Base-by-base conservation (phyloP, 495 filamentous ascomycete genomes). In the Neurospora discreta region DNA sequence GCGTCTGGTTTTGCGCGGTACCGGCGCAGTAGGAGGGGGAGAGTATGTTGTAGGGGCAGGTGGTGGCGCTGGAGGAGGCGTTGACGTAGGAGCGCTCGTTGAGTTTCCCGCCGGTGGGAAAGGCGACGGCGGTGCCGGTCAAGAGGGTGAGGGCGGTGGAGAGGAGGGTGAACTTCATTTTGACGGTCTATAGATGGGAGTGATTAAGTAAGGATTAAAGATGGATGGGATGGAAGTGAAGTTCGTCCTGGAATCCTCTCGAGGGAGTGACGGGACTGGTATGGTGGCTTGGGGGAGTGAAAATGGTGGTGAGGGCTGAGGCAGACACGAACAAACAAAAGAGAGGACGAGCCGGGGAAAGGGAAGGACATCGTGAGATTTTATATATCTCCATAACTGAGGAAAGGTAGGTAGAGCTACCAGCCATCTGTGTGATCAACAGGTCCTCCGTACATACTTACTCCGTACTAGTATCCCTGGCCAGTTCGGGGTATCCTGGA, bases 1-100 rank as follows among this genome's bases (percentile, higher is more conserved):
- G 70, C 0, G 52, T 67, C 65, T 79, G 74, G 69, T 74, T 77
- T 74, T 78, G 80, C 68, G 79, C 80, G 71, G 85, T 84, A 33
- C 81, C 81, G 8, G 71, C 73, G 76, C 84, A 87, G 44, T 80
- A 72, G 52, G 70, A 71, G 7, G 42, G 60, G 18, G 71, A 60
- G 13, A 16, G 13, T 2, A 5, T 15, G 52, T 16, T 26, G 52
- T 60, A 23, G 23, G 52, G 23, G 23, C 52, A 60, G 23, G 52
- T 3, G 52, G 44, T 11, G 44, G 52, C 9, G 44, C n/a, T 3
- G 23, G 23, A 60, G 52, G 52, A 26, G 23, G 52, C 52, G 52
- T 60, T 60, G 52, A 60, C 52, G 13, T 60, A 60, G 23, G 52
- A 60, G 2, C 23, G 52, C 11, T 30, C 52, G 11, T 15, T 15